phyloP scores from a whole-genome alignment of 2,329 filamentous ascomycete species.

The Calonectria leucothoes region DNA sequence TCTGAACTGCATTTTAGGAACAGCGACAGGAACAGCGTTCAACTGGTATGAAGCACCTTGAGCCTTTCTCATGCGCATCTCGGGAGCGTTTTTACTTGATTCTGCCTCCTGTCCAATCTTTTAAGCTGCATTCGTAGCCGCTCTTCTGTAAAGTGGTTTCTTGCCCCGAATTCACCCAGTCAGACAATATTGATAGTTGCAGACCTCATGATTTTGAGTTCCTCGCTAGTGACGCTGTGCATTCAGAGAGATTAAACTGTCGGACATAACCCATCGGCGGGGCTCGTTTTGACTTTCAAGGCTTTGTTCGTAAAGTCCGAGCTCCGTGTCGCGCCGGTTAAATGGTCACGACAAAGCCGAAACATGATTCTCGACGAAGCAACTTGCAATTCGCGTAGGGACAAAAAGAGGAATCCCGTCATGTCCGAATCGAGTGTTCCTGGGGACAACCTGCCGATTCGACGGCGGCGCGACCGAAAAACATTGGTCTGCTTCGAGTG shows the following conservation, averaged over 20 bases:
- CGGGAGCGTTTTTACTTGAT: background rate
- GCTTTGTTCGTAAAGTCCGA: background rate
- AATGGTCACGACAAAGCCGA: background rate
- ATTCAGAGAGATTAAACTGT: background rate
- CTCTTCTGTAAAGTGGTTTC: background rate
- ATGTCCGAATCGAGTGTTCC: background rate
- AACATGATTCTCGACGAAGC: background rate
- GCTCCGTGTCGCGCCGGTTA: background rate
- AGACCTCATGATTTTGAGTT: background rate
- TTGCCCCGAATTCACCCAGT: background rate
- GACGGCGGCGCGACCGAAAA: background rate
- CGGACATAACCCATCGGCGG: background rate
- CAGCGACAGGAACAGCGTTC: background rate
- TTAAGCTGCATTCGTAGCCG: too few species aligned
- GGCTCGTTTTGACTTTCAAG: background rate
- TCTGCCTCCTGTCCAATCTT: background rate
- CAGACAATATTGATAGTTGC: background rate
- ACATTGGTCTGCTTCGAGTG: background rate
- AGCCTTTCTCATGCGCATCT: too few species aligned
- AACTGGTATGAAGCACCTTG: background rate
- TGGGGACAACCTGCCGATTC: background rate
- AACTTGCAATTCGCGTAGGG: background rate
- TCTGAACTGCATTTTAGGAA: background rate
- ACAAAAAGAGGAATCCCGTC: background rate
- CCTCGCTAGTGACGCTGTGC: background rate